These are phyloP conservation scores for Pseudopediastrum boryanum DNA, from an alignment of 139 green algal genomes.

Conservation along the genomic window DNA sequence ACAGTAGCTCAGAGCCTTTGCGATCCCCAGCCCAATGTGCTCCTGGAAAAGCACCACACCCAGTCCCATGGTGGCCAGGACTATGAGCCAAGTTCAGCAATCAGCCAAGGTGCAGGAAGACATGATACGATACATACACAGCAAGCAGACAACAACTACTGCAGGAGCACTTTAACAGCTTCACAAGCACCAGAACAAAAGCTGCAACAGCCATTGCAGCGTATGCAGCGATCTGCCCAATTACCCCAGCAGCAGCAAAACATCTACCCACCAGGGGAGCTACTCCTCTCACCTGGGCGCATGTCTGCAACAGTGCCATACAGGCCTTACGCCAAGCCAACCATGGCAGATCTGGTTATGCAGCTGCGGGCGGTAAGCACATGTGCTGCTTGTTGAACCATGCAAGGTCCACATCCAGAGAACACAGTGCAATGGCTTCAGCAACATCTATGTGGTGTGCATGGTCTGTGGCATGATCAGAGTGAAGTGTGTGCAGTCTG, in stretches of 20 bases:
- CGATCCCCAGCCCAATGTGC: neutral
- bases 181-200: neutral
- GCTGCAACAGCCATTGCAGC: neutral
- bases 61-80: too few relatives aligned
- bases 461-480: neutral
- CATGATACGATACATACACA: neutral
- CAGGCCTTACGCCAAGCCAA: too few relatives aligned
- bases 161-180: too few relatives aligned
- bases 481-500: too few relatives aligned
- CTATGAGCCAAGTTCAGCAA: neutral
- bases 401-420: neutral
- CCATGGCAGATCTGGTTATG: conserved; percentile 14
- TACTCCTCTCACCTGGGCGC: neutral
- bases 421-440: neutral
- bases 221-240: neutral
- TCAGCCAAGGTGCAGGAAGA: neutral
- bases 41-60: conserved; percentile 8
- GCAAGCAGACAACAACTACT: neutral
- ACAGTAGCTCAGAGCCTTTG: too few relatives aligned
- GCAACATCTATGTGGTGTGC: neutral
- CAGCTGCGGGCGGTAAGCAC: neutral
- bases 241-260: too few relatives aligned
- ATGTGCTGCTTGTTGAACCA: neutral
- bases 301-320: neutral
- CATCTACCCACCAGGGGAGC: neutral